These are phyloP conservation scores for Boletus pseudo-olivaceus DNA, from an alignment of 768 basidiomycete species.

Conservation along the genomic window DNA sequence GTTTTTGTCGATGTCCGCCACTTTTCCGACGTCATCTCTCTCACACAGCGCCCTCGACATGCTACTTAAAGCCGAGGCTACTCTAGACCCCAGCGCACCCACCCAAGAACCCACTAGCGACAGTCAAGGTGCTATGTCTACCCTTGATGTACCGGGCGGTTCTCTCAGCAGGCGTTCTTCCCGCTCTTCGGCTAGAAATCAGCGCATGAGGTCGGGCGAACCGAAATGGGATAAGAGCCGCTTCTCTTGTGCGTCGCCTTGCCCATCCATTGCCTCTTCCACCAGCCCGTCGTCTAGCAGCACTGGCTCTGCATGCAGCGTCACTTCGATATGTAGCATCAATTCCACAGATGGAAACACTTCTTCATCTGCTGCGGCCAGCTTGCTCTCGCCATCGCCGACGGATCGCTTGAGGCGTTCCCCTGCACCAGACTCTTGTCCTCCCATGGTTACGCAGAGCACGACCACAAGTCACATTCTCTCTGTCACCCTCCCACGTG, in stretches of 20 bases:
- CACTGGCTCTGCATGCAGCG: slow-evolving; percentile 24
- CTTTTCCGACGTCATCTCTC: slow-evolving; percentile 32
- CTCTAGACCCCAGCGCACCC: slow-evolving; percentile 16
- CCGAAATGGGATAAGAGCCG: slow-evolving; percentile 29
- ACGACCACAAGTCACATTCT: slow-evolving; percentile 41
- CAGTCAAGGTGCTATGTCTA: slow-evolving; percentile 20
- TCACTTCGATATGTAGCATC: slow-evolving; percentile 21
- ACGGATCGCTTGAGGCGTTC: slow-evolving; percentile 31
- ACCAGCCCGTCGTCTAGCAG: slow-evolving; percentile 23
- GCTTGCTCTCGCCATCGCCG: slow-evolving; percentile 25
- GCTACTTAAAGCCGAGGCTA: slow-evolving; percentile 31
- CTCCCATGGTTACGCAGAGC: slow-evolving; percentile 44
- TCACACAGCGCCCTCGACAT: slow-evolving; percentile 29
- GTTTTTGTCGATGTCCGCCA: slow-evolving; percentile 19
- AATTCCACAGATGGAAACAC: slow-evolving; percentile 12
- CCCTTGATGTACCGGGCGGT: slow-evolving; percentile 22
- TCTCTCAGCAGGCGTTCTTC: slow-evolving; percentile 30
- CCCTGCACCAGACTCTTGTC: slow-evolving; percentile 33
- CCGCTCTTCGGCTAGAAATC: slow-evolving; percentile 28
- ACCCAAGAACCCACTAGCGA: slow-evolving; percentile 19
- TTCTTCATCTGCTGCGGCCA: slow-evolving; percentile 14
- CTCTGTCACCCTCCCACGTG: slow-evolving; percentile 45
- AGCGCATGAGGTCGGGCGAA: slow-evolving; percentile 23
- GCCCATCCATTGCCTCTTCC: slow-evolving; percentile 25
- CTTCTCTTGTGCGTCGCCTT: slow-evolving; percentile 28